A percentile compares a stretch with the other conserved stretches of the same genome.
phyloP scores from a whole-genome alignment of 805 yeast genomes.

The Cyberlindnera xylosilytica region DNA sequence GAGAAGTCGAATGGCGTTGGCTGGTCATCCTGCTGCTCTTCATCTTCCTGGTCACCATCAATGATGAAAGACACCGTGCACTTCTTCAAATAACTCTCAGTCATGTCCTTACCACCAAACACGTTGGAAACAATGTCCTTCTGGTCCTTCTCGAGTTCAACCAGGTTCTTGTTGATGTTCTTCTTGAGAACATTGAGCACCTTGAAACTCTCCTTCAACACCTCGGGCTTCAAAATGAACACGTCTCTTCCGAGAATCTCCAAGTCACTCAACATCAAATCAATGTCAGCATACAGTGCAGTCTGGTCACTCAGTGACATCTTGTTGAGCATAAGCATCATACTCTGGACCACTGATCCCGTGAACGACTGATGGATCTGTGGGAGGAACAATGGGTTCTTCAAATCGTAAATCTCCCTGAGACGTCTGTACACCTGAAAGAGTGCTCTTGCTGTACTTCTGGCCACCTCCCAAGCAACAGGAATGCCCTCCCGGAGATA shows the following conservation, averaged over 20 bases:
- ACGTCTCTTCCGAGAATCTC: constrained; percentile 24
- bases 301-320: constrained; percentile 20
- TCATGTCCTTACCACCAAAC: constrained; percentile 30
- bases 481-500: constrained; percentile 27
- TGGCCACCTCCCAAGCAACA: constrained; percentile 29
- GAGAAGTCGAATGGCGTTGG: constrained; percentile 14
- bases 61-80: constrained; percentile 28
- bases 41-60: constrained; percentile 17
- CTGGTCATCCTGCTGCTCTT: constrained; percentile 9
- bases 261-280: constrained; percentile 26
- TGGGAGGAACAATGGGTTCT: constrained; percentile 28
- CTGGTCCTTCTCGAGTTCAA: constrained; percentile 27
- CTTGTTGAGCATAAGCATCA: constrained; percentile 28
- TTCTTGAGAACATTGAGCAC: constrained; percentile 26
- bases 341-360: constrained; percentile 32
- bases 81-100: constrained; percentile 29
- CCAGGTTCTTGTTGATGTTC: constrained; percentile 24
- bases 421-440: constrained; percentile 29
- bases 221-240: constrained; percentile 27
- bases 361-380: constrained; percentile 33
- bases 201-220: constrained; percentile 27
- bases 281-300: constrained; percentile 26
- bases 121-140: constrained; percentile 30
- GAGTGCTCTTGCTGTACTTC: constrained; percentile 25
- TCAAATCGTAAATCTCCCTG: constrained; percentile 22